phyloP scores from a whole-genome alignment of 306 rosid genomes.

The Lotus japonicus region DNA sequence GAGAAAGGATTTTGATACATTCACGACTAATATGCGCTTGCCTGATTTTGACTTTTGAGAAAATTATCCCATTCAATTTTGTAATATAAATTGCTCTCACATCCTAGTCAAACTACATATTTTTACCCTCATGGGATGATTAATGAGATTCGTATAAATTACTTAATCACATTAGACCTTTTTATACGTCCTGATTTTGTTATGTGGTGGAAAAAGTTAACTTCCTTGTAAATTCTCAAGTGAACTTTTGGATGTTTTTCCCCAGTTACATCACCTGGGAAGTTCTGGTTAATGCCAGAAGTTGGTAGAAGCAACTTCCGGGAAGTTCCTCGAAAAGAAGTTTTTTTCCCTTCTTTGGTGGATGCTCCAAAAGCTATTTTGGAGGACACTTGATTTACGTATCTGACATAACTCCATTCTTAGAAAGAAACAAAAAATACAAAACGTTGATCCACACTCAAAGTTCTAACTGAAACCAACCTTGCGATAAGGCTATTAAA shows the following conservation, averaged over 20 bases:
- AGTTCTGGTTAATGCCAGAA: neutral
- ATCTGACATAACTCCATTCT: neutral
- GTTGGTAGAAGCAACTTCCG: conserved; percentile 20
- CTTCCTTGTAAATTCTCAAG: neutral
- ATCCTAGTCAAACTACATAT: neutral
- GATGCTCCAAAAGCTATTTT: neutral
- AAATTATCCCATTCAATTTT: conserved; percentile 10
- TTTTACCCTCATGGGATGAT: conserved; percentile 9
- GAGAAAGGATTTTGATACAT: neutral
- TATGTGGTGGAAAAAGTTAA: neutral
- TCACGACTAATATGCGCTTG: neutral
- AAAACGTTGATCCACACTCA: neutral
- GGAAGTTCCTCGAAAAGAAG: conserved; percentile 2
- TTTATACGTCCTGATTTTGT: neutral
- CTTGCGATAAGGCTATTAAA: neutral
- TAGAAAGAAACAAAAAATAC: neutral
- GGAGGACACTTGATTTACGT: neutral
- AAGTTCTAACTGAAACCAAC: neutral
- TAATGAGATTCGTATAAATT: neutral
- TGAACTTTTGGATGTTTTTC: neutral
- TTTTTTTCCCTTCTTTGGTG: too few relatives aligned
- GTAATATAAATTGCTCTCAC: conserved; percentile 23
- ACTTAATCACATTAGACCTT: too few relatives aligned
- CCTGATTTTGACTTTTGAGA: conserved; percentile 14
- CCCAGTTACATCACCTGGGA: neutral